phyloP scores from a whole-genome alignment of 352 stramenopile species.

The Phytophthora citrophthora region DNA sequence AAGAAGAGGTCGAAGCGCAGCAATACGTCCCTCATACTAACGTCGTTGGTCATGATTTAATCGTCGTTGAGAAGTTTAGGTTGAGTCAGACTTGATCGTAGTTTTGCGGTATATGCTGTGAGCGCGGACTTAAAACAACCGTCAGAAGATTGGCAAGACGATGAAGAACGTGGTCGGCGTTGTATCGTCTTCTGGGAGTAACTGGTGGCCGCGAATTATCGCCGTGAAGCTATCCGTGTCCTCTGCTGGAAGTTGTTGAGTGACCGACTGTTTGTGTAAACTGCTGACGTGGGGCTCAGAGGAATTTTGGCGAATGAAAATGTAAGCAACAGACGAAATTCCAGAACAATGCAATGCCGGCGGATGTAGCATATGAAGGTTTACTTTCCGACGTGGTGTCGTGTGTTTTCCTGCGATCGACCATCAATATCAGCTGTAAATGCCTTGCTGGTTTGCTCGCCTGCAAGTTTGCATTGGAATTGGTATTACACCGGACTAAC shows the following conservation, averaged over 20 bases:
- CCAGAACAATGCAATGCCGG: conserved; percentile 8
- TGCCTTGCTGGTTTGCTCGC: too few relatives aligned
- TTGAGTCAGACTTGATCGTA: neutral
- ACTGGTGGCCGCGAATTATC: neutral
- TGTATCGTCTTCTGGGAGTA: neutral
- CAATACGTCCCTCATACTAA: conserved; percentile 35
- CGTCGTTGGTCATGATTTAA: conserved; percentile 25
- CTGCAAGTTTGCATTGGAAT: too few relatives aligned
- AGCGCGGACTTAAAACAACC: conserved; percentile 3
- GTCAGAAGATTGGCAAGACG: conserved; percentile 4
- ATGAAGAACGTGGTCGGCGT: neutral
- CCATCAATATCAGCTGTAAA: neutral
- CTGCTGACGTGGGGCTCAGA: conserved; percentile 25
- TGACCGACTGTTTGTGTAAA: conserved; percentile 28
- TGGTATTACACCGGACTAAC: neutral
- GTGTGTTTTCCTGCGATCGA: conserved; percentile 11
- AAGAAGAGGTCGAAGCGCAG: conserved; percentile 75
- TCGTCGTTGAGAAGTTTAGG: neutral
- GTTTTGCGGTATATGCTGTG: neutral
- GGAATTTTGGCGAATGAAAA: conserved; percentile 20
- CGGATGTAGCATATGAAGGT: neutral
- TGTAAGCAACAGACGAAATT: conserved; percentile 21
- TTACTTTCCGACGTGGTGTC: conserved; percentile 9
- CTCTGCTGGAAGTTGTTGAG: conserved; percentile 20
- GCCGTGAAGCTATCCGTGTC: conserved; percentile 3